Evolutionary conservation across 2,329 filamentous ascomycete genomes (phyloP), one percentile per base, ranked within the genome.

Genomic region (Diaporthe helianthi): DNA sequence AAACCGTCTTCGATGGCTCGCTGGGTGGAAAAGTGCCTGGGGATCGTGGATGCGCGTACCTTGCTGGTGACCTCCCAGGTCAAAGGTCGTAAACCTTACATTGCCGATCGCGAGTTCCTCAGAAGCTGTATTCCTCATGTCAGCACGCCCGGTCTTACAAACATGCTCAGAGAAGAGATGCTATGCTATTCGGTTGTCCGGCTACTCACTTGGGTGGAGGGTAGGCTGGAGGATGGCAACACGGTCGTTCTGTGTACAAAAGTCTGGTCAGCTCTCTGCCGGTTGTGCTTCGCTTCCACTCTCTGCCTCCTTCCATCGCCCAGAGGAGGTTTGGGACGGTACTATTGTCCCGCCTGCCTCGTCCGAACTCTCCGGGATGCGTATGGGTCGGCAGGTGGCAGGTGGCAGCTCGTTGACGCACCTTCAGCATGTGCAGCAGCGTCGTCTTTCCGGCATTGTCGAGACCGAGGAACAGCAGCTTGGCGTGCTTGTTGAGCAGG

Each of bases 401-500:
- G 15, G 19, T 24, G 33, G 17, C 36, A 19, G 6, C 52, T 10
- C 10, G 41, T 10, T 29, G 41, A 81, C 87, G 77, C 81, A 94
- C 92, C 92, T 97, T 97, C 82, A 97, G 83, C 94, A 97, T 97
- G 83, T 97, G 94, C 79, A 97, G 85, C 76, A 97, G 85, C 53
- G 94, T 97, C 66, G 94, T 97, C 87, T 97, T 97, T 83, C 94
- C 94, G 64, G 94, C 94, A 84, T 97, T 97, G 81, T 97, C 94
- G 72, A 97, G 90, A 76, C 94, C 94, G 73, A 97, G 89, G 84
- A 97, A 97, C 70, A 97, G 88, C 71, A 97, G 89, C 88, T 97
- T 97, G 78, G 93, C 94, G 82, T 97, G 93, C 88, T 97, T 97
- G 89, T 97, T 97, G 75, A 95, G 86, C 78, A 97, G 87, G 76